A percentile compares a stretch with the other conserved stretches of the same genome.
These are phyloP conservation scores for Botrytis tulipae DNA, from an alignment of 2,329 filamentous ascomycete genomes.

Conservation along the genomic window DNA sequence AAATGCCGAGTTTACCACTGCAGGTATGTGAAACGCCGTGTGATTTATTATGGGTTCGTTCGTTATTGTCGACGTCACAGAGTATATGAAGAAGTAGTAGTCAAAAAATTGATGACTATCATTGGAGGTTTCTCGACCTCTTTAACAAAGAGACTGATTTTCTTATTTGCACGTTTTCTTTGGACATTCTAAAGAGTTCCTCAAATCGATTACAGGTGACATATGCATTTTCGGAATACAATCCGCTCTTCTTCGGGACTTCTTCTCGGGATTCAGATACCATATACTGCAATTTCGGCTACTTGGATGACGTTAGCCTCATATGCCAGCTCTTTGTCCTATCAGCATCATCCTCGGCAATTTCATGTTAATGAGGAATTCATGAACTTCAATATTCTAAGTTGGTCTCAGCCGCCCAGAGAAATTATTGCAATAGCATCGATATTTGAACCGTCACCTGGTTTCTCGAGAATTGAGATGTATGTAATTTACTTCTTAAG, in stretches of 20 bases:
- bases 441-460: background rate
- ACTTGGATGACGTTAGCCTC: background rate
- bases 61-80: background rate
- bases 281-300: background rate
- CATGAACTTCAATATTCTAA: background rate
- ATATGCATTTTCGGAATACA: background rate
- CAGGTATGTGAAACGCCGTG: background rate
- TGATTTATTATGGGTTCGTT: background rate
- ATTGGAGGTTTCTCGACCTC: background rate
- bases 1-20: background rate
- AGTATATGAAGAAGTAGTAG: background rate
- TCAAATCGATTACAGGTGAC: background rate
- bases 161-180: background rate
- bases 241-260: background rate
- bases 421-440: background rate
- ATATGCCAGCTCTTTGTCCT: background rate
- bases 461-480: background rate
- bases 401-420: background rate
- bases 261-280: background rate
- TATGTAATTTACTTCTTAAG: background rate
- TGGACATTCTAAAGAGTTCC: background rate
- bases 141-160: background rate
- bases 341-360: background rate
- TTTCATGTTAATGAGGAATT: background rate
- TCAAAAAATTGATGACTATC: background rate